Evolutionary conservation across 2,329 filamentous ascomycete species (phyloP).

Genomic region (Colletotrichum lupini): DNA sequence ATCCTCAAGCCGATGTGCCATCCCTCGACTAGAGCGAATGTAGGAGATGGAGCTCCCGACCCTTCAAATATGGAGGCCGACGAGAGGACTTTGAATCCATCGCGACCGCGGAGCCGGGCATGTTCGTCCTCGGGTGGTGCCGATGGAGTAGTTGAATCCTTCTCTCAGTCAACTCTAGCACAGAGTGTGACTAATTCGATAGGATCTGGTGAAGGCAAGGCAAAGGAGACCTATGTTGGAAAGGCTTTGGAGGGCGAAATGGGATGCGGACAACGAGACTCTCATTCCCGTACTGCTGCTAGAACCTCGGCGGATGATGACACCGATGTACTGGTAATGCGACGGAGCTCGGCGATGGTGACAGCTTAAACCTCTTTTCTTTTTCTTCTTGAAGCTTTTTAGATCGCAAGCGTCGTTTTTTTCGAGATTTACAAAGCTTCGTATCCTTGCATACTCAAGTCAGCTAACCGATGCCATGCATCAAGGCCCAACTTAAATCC

Average conservation of each 20-base stretch:
- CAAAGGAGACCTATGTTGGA: rapidly evolving
- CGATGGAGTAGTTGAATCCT: neutral
- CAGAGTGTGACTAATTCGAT: neutral
- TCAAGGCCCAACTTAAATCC: neutral
- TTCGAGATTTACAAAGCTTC: neutral
- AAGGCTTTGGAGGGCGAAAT: neutral
- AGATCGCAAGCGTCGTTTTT: too few species aligned
- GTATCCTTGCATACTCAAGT: neutral
- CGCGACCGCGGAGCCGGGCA: neutral
- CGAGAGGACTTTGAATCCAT: neutral
- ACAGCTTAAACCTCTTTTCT: too few species aligned
- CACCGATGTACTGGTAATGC: neutral
- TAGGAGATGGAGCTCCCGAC: neutral
- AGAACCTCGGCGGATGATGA: neutral
- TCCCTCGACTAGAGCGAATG: neutral
- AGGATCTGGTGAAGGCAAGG: neutral
- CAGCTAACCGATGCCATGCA: neutral
- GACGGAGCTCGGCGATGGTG: neutral
- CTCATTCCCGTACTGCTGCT: neutral
- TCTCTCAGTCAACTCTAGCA: neutral
- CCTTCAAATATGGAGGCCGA: neutral
- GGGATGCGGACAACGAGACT: neutral
- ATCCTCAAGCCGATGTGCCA: neutral
- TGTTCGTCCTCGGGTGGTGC: neutral
- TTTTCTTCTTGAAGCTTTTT: too few species aligned